phyloP scores from a whole-genome alignment of 805 yeast genomes.

The Clavispora asparagi region DNA sequence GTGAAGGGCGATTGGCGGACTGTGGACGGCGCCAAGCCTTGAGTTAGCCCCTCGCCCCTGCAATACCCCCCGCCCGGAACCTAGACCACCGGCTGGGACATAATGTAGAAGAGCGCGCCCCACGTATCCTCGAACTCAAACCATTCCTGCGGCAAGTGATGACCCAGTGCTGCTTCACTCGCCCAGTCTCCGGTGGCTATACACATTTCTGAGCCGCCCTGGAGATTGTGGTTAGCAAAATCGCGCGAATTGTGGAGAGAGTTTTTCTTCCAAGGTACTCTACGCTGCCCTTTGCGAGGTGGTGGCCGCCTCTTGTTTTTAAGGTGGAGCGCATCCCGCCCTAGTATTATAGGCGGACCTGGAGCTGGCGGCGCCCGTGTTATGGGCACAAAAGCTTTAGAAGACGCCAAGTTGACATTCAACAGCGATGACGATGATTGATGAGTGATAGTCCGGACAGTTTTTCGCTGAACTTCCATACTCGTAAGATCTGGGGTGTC shows the following conservation, averaged over 20 bases:
- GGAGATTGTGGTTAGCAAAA: background rate
- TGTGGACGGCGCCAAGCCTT: too few species aligned
- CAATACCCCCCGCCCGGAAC: too few species aligned
- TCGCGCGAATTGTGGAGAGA: background rate
- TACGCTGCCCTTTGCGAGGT: background rate
- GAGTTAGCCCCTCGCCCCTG: too few species aligned
- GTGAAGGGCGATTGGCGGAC: background rate
- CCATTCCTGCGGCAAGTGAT: background rate
- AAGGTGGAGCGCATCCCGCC: background rate
- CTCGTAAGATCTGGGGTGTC: background rate
- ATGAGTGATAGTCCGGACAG: background rate
- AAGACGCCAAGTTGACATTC: background rate
- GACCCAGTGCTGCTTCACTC: background rate
- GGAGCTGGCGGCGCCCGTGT: background rate
- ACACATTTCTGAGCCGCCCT: background rate
- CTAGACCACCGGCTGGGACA: background rate
- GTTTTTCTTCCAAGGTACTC: background rate
- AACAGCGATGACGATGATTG: slow-evolving; percentile 1
- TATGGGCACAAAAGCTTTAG: background rate
- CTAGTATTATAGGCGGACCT: background rate
- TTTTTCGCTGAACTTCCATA: background rate
- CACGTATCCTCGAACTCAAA: background rate
- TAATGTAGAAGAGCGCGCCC: background rate
- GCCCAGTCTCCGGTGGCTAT: background rate
- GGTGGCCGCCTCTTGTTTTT: background rate